Percentiles rank a stretch among this genome's conserved stretches.
These are phyloP conservation scores for Aspergillus uvarum DNA, from an alignment of 2,329 filamentous ascomycete species.

Conservation along the genomic window DNA sequence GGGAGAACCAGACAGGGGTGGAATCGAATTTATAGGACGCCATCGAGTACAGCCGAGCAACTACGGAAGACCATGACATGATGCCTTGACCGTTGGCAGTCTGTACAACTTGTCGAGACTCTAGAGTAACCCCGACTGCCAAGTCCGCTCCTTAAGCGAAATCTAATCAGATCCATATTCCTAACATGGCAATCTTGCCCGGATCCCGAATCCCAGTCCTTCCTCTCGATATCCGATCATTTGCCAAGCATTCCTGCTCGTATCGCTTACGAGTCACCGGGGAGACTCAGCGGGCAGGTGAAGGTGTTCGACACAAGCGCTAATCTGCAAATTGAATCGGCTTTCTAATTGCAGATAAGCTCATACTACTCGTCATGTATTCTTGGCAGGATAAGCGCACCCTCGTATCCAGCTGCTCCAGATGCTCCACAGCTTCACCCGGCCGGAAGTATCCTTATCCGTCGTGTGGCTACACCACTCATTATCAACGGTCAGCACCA, in stretches of 20 bases:
- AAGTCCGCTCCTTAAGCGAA: neutral
- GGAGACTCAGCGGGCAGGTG: neutral
- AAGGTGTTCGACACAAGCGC: too few relatives aligned
- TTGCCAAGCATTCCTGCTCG: conserved; percentile 1
- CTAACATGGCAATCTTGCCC: neutral
- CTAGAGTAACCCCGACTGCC: neutral
- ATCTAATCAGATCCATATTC: conserved; percentile 10
- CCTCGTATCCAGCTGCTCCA: neutral
- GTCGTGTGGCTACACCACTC: too few relatives aligned
- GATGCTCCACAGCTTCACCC: neutral
- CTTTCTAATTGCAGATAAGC: neutral
- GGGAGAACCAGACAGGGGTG: too few relatives aligned
- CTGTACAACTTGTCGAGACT: neutral
- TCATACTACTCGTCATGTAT: neutral
- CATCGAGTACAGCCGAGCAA: too few relatives aligned
- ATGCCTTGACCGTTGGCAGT: too few relatives aligned
- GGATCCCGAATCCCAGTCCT: neutral
- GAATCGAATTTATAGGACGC: too few relatives aligned
- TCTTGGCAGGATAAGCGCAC: neutral
- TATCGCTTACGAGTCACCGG: neutral
- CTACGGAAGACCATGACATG: too few relatives aligned
- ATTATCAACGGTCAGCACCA: neutral
- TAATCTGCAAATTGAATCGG: neutral
- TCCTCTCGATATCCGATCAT: neutral
- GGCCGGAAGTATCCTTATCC: neutral